Evolutionary conservation across 2,329 filamentous ascomycete species (phyloP), one percentile per base, ranked within the genome.

Genomic region (Penicillium janthinellum): DNA sequence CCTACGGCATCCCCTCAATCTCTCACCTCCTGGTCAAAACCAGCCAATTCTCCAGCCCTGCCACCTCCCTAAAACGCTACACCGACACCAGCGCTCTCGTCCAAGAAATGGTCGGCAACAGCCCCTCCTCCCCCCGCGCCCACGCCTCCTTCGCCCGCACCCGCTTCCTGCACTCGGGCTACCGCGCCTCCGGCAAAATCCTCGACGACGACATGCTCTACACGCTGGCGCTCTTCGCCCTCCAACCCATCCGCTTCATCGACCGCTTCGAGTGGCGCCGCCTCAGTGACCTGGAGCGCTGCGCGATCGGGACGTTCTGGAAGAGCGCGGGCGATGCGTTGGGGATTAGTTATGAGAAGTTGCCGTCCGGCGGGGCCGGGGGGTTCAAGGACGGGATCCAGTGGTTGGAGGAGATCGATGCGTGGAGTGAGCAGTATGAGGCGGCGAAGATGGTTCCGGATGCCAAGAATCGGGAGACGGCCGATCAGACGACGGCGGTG

Each of bases 261-360:
- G 72, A 81, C 5, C 77, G 77, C 5, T 90, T 86, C 67, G 91
- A 94, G 71, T 94, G 90, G 90, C 84, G 90, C 1, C 41, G 77
- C 4, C 72, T 91, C 22, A 88, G 83, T 15, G 84, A 88, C 0
- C 80, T 92, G 74, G 90, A 93, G 73, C 73, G 79, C 10, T 90
- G 88, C 62, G 89, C 88, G 0, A 74, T 88, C 34, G 87, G 84
- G 15, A 86, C 85, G 0, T 86, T 90, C 68, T 92, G 89, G 89
- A 90, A 90, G 73, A 81, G 81, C 54, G 76, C 91, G 15, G 90
- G 89, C 14, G 87, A 91, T 66, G 84, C 85, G 54, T 89, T 92
- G 85, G 82, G 81, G 0, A 89, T 92, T 57, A 75, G 76, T 3
- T 84, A 79, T 50, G 73, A 75, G 1, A 69, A 62, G 1, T 73